phyloP scores from a whole-genome alignment of 208 protist genomes.

The Porcisia deanei region DNA sequence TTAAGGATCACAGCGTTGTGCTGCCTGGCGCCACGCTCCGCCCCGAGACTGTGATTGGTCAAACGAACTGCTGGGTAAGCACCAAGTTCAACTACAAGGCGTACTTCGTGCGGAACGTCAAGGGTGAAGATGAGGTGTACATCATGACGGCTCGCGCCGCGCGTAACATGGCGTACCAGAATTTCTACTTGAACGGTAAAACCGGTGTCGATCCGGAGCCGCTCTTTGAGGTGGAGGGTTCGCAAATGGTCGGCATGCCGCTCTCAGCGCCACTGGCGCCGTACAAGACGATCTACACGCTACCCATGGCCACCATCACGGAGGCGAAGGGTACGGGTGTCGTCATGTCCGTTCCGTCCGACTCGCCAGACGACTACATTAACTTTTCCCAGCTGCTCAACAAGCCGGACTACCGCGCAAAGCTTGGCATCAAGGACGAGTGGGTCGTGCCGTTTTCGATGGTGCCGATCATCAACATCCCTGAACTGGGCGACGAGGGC shows the following conservation, averaged over 20 bases:
- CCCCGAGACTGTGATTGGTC: conserved; percentile 99
- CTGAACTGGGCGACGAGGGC: conserved; percentile 76
- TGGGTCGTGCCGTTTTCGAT: conserved; percentile 95
- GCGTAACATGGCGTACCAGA: conserved; percentile 97
- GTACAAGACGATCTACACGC: conserved; percentile 95
- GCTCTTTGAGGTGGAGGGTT: conserved; percentile 92
- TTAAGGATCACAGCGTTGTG: conserved; percentile 87
- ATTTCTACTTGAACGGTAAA: conserved; percentile 88
- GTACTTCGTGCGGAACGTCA: conserved; percentile 85
- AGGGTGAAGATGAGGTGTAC: conserved; percentile 90
- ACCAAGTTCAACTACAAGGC: conserved; percentile 96
- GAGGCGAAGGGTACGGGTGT: conserved; percentile 98
- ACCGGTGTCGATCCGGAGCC: conserved; percentile 55
- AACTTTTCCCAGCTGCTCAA: conserved; percentile 95
- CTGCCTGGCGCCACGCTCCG: conserved; percentile 98
- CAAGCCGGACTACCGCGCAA: conserved; percentile 93
- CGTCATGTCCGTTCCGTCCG: conserved; percentile 98
- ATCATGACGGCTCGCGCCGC: conserved; percentile 96
- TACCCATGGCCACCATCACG: conserved; percentile 98
- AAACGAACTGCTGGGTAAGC: conserved; percentile 99
- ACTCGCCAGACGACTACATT: conserved; percentile 99
- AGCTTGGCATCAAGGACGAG: conserved; percentile 95
- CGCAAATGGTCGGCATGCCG: conserved; percentile 93
- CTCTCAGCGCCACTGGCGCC: conserved; percentile 90
- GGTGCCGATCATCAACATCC: conserved; percentile 97